Evolutionary conservation across 305 asterid genomes (phyloP).

Genomic region (Petunia hybrid): DNA sequence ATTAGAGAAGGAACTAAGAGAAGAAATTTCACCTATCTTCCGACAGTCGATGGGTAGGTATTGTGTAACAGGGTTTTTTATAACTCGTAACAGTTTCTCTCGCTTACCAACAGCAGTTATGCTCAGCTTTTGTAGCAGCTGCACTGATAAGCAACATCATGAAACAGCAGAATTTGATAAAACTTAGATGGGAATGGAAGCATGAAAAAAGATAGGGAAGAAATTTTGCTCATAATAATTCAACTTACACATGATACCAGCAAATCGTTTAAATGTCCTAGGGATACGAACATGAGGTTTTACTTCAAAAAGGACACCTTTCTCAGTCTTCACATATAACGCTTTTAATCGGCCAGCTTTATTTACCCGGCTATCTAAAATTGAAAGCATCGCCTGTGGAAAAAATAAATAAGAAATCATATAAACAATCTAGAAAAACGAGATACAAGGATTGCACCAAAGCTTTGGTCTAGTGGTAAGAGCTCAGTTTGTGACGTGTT

Average conservation of each 20-base stretch:
- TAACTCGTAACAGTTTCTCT: conserved; percentile 76
- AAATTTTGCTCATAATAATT: background rate
- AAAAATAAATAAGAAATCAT: conserved; percentile 25
- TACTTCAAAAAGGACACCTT: conserved; percentile 79
- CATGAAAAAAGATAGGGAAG: conserved; percentile 2
- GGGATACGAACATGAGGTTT: conserved; percentile 94
- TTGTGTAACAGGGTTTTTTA: conserved; percentile 84
- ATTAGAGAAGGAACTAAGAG: conserved; percentile 14
- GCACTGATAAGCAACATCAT: conserved; percentile 53
- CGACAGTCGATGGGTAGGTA: conserved; percentile 75
- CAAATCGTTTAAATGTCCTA: conserved; percentile 81
- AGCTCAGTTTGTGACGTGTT: too few species aligned
- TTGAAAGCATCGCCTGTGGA: conserved; percentile 71
- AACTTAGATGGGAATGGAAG: background rate
- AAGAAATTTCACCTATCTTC: conserved; percentile 70
- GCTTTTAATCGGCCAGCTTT: conserved; percentile 84
- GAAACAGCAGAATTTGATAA: conserved; percentile 20
- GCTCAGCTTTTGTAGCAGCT: conserved; percentile 78
- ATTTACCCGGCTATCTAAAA: conserved; percentile 85
- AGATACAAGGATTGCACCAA: background rate
- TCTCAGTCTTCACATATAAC: conserved; percentile 79
- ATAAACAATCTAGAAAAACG: conserved; percentile 11
- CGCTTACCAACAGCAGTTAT: conserved; percentile 79
- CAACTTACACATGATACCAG: conserved; percentile 91
- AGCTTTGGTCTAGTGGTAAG: too few species aligned